These are phyloP conservation scores for Candida cerambycidarum DNA, from an alignment of 805 yeast species.

Conservation along the genomic window DNA sequence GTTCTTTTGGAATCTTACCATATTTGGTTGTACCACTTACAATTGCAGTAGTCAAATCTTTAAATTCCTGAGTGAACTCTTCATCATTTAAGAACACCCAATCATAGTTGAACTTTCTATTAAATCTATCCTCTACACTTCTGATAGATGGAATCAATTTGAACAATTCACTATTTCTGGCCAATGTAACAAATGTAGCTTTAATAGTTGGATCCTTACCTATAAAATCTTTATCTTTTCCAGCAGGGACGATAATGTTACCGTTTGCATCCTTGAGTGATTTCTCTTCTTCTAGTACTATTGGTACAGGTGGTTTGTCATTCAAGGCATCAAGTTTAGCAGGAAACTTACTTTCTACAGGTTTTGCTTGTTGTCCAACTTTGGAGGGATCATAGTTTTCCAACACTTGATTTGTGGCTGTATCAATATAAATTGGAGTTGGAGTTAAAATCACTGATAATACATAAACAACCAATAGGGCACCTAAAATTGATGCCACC, in stretches of 20 bases:
- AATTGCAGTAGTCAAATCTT: slow-evolving; percentile 46
- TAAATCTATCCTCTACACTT: slow-evolving; percentile 66
- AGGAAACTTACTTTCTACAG: too few species aligned
- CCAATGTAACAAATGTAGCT: slow-evolving; percentile 70
- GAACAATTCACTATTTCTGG: slow-evolving; percentile 64
- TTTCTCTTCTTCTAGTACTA: background rate
- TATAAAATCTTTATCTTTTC: slow-evolving; percentile 8
- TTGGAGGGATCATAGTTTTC: slow-evolving; percentile 9
- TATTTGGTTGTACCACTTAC: slow-evolving; percentile 59
- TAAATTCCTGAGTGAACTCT: slow-evolving; percentile 60
- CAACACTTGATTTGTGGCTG: slow-evolving; percentile 16
- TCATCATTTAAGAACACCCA: slow-evolving; percentile 79
- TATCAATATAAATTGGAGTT: slow-evolving; percentile 17
- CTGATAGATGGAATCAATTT: slow-evolving; percentile 59
- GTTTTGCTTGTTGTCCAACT: background rate
- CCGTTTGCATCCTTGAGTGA: slow-evolving; percentile 1
- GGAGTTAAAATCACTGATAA: slow-evolving; percentile 14
- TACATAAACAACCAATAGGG: slow-evolving; percentile 14
- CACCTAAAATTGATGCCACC: slow-evolving; percentile 15
- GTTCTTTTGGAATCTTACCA: slow-evolving; percentile 59
- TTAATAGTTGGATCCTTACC: slow-evolving; percentile 36
- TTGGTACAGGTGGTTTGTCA: too few species aligned
- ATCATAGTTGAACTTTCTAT: slow-evolving; percentile 61
- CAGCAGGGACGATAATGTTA: slow-evolving; percentile 10
- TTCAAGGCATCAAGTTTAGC: too few species aligned